These are phyloP conservation scores for Phaffomyces thermotolerans DNA, from an alignment of 805 yeast species.

Conservation along the genomic window DNA sequence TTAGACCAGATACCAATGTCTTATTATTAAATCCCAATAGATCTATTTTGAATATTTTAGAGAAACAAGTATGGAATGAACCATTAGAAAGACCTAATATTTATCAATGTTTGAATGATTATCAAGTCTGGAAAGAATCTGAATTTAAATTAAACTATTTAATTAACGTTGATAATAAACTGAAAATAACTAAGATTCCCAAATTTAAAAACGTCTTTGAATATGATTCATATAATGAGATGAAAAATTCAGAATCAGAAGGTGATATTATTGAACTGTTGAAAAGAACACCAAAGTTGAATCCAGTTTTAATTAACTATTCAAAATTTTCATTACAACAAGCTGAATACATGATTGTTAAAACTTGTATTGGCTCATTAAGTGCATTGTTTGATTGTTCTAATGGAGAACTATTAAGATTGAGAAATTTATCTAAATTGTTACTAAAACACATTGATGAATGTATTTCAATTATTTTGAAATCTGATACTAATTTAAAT, in stretches of 20 bases:
- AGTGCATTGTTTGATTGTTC: conserved; percentile 57
- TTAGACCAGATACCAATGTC: conserved; percentile 42
- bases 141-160: conserved; percentile 44
- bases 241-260: conserved; percentile 20
- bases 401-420: conserved; percentile 53
- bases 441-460: conserved; percentile 43
- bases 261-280: conserved; percentile 20
- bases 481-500: conserved; percentile 12
- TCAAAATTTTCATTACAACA: conserved; percentile 42
- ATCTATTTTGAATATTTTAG: conserved; percentile 37
- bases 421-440: conserved; percentile 28
- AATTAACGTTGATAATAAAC: conserved; percentile 39
- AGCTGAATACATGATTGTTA: conserved; percentile 57
- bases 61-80: conserved; percentile 47
- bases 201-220: conserved; percentile 10
- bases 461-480: conserved; percentile 34
- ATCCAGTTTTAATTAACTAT: conserved; percentile 24
- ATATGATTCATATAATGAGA: conserved; percentile 19
- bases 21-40: conserved; percentile 70
- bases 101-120: conserved; percentile 43
- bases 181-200: conserved; percentile 46
- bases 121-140: conserved; percentile 47
- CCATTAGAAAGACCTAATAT: conserved; percentile 43
- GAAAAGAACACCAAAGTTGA: conserved; percentile 22
- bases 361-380: conserved; percentile 63